These are phyloP conservation scores for Gardenia jasminoides DNA, from an alignment of 257 asterid species.

Conservation along the genomic window DNA sequence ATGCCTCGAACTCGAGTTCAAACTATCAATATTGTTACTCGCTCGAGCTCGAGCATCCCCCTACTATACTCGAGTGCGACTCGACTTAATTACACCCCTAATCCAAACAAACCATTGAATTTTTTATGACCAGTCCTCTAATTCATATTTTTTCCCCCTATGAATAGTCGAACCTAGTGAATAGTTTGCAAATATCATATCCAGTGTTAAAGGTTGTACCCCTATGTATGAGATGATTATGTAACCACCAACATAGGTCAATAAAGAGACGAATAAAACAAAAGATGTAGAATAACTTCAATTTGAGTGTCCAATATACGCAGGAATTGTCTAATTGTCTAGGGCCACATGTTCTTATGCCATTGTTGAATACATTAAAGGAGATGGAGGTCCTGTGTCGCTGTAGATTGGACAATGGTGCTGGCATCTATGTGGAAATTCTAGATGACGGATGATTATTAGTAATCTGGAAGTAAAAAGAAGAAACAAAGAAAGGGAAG, in stretches of 20 bases:
- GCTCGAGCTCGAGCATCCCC: too few relatives aligned
- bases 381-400: background rate
- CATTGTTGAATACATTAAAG: background rate
- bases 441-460: background rate
- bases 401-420: conserved; percentile 4
- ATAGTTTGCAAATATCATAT: too few relatives aligned
- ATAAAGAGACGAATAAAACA: background rate
- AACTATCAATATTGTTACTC: too few relatives aligned
- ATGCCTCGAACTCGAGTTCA: too few relatives aligned
- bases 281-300: background rate
- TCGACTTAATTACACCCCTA: too few relatives aligned
- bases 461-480: background rate
- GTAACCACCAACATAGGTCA: background rate
- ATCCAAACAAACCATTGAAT: too few relatives aligned
- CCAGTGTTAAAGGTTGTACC: background rate
- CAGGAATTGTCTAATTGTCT: background rate
- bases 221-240: background rate
- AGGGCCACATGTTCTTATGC: conserved; percentile 11
- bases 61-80: too few relatives aligned
- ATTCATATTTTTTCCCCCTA: too few relatives aligned
- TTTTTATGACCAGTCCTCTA: too few relatives aligned
- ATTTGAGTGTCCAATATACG: background rate
- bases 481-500: too few relatives aligned
- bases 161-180: too few relatives aligned
- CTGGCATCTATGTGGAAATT: conserved; percentile 16